Evolutionary conservation across 139 green algal genomes (phyloP).

Genomic region (Chlamydomonas eustigma): DNA sequence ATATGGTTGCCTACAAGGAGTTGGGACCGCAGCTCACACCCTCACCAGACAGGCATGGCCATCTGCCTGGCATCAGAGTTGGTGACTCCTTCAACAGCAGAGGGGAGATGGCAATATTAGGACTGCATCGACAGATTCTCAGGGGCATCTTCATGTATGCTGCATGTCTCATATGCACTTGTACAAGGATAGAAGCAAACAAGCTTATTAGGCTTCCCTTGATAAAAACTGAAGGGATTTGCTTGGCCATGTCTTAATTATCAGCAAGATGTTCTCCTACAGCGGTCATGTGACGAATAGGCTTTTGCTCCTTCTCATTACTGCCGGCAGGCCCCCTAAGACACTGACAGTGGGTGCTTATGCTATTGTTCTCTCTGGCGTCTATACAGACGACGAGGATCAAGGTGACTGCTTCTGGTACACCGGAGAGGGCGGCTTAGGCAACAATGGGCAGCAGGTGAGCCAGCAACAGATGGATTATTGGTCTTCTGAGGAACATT

Average conservation of each 20-base stretch:
- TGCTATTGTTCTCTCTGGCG: slow-evolving; percentile 55
- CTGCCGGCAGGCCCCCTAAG: no score
- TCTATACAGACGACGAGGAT: slow-evolving; percentile 59
- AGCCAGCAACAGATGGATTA: neutral
- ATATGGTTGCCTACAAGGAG: neutral
- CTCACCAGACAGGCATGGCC: slow-evolving; percentile 32
- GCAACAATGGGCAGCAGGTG: neutral
- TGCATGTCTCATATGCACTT: neutral
- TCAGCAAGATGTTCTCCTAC: no score
- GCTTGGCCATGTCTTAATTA: no score
- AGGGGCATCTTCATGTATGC: slow-evolving; percentile 33
- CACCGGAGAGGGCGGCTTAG: slow-evolving; percentile 48
- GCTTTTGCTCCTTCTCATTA: no score
- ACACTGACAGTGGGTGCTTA: slow-evolving; percentile 12
- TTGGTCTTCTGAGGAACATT: no score
- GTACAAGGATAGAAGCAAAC: neutral
- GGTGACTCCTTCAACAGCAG: slow-evolving; percentile 35
- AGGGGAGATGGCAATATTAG: slow-evolving; percentile 33
- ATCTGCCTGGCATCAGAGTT: slow-evolving; percentile 33
- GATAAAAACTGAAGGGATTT: neutral
- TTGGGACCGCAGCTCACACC: neutral
- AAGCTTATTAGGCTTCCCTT: neutral
- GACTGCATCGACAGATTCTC: slow-evolving; percentile 35
- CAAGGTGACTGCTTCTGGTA: slow-evolving; percentile 43
- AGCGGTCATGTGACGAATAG: no score